Evolutionary conservation across 805 yeast species (phyloP), one percentile per base, ranked within the genome.

Genomic region (Yarrowia osloensis): DNA sequence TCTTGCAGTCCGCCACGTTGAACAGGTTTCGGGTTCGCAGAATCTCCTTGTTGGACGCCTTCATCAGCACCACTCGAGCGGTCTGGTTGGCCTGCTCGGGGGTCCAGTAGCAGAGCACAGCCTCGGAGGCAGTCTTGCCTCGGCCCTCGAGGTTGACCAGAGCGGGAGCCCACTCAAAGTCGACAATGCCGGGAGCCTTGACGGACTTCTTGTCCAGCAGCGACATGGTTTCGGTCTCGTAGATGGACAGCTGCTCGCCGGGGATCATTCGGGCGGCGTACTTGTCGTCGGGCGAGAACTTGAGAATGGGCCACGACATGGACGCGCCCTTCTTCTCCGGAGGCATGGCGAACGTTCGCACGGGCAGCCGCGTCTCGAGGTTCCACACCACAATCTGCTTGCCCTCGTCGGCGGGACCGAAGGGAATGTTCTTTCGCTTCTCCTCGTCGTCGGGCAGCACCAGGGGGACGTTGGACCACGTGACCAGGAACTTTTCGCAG

Each of bases 241-340:
- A 96, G 71, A 95, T 85, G 61, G 97, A 93, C 72, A 95, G 82
- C 39, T 96, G 96, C 70, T 77, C 81, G 70, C 90, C 95, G 67
- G 97, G 97, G 65, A 95, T 94, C 79, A 91, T 85, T 81, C 99
- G 89, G 67, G 97, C 98, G 81, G 97, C 90, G 82, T 87, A 95
- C 78, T 86, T 87, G 79, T 91, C 97, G 79, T 95, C 96, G 74
- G 81, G 83, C 52, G 98, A 91, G 98, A 98, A 95, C 80, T 92
- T 92, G 77, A 95, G 88, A 74, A 94, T 85, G 59, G 99, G 99
- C 99, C 99, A 95, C 87, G 87, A 85, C 68, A 83, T 86, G 55
- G 67, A 69, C 19, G 68, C 69, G 13, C 67, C 69, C 44, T 62
- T 54, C 22, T 65, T 67, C 29, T 57, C 71, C 69, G 91, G 90